Percentiles rank a stretch among this genome's conserved stretches.
Conservation (phyloP, 306 rosid species). For the Ormosia semicastrata region DNA sequence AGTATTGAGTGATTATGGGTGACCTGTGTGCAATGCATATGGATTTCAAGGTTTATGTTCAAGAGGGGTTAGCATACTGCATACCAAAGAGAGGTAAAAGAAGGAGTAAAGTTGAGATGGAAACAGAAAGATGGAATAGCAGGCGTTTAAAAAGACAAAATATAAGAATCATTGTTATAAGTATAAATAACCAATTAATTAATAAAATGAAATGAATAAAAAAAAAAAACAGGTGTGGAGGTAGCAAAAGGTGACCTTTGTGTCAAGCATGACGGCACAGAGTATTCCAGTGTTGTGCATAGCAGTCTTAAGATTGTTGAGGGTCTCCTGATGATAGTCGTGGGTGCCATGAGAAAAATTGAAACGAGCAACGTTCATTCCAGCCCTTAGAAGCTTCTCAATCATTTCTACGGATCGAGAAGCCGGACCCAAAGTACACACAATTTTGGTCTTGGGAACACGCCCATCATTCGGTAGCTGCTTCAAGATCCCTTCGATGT, state of each 20-base stretch:
- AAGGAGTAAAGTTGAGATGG: too few species aligned
- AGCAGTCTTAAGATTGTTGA: constrained; percentile 76
- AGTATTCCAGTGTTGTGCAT: constrained; percentile 82
- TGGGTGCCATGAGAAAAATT: constrained; percentile 95
- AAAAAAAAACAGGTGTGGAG: too few species aligned
- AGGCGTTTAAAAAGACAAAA: too few species aligned
- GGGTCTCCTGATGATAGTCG: constrained; percentile 88
- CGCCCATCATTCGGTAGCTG: constrained; percentile 74
- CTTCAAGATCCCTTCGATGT: constrained; percentile 80
- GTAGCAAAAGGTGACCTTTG: constrained; percentile 50
- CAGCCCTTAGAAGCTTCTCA: constrained; percentile 84
- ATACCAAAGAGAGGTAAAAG: too few species aligned
- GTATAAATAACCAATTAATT: too few species aligned
- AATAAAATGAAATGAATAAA: not conserved
- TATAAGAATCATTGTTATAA: too few species aligned
- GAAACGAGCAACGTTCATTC: constrained; percentile 96
- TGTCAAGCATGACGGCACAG: constrained; percentile 93
- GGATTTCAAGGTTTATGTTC: too few species aligned
- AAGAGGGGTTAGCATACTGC: too few species aligned
- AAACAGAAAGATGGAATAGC: too few species aligned
- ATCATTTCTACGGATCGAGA: constrained; percentile 77
- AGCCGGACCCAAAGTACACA: constrained; percentile 88
- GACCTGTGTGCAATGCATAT: too few species aligned
- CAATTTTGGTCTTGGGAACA: constrained; percentile 86
- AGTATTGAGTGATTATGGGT: too few species aligned